Evolutionary conservation across 2,329 filamentous ascomycete species (phyloP), one percentile per base, ranked within the genome.

Genomic region (Talaromyces sp.): DNA sequence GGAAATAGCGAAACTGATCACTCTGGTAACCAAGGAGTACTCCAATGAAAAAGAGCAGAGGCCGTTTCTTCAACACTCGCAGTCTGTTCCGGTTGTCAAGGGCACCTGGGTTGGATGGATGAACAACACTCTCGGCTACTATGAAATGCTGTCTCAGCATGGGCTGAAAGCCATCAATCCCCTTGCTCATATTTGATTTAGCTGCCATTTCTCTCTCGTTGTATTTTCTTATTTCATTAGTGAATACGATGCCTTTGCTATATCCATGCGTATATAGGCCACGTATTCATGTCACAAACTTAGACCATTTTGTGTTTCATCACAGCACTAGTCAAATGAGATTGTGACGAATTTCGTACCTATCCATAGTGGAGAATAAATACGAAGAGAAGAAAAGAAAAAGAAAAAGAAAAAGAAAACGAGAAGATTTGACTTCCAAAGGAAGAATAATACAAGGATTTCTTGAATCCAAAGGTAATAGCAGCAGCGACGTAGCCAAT

Each of bases 41-140:
- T 17, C 49, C 3, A 28, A 28, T 22, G 27, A 28, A 28, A 27
- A 28, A 13, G 15, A 30, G 27, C 17, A 53, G 4, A 17, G 27
- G 28, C 17, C 15, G 1, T 53, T 28, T 53, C 25, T 30, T 6
- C 49, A 27, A 10, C 49, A 53, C 28, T 9, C 49, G 3, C 17
- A 53, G 27, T 53, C 49, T 53, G 49, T 30, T 30, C 25, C 15
- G 28, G 49, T n/a, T 61, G 36, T n/a, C 49, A 55, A 22, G 49
- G 55, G 25, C 55, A 49, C 53, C 51, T 61, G 33, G 47, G 51
- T 33, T 58, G 55, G 55, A 11, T 58, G 19, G 19, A 51, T 28
- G 36, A 33, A 36, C 47, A 57, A 42, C 28, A 28, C 49, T n/a
- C 25, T 53, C 19, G 49, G 49, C 27, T 53, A 53, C 49, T 53